These are phyloP conservation scores for Lentinus brumalis DNA, from an alignment of 768 basidiomycete genomes.

Conservation along the genomic window DNA sequence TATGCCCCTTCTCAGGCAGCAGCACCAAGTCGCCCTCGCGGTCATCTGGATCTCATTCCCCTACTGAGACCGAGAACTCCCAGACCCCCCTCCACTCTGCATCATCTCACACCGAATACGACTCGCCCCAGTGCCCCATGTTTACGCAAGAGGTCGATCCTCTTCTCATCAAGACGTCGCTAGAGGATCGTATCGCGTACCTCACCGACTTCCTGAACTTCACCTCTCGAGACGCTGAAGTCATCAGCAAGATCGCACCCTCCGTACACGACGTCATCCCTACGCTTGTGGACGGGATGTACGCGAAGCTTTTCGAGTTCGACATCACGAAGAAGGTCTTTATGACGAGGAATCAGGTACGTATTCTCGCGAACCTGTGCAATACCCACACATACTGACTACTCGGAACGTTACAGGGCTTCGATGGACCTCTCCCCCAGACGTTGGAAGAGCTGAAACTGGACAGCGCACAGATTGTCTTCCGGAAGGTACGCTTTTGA, in stretches of 20 bases:
- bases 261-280: conserved; percentile 47
- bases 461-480: conserved; percentile 49
- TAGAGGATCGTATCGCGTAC: conserved; percentile 45
- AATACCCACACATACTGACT: background rate
- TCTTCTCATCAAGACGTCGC: conserved; percentile 30
- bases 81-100: conserved; percentile 16
- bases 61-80: conserved; percentile 15
- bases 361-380: conserved; percentile 2
- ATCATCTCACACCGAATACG: conserved; percentile 14
- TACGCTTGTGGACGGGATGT: conserved; percentile 45
- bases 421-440: conserved; percentile 40
- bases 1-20: conserved; percentile 20
- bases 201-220: conserved; percentile 49
- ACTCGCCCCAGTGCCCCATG: conserved; percentile 12
- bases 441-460: conserved; percentile 41
- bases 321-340: conserved; percentile 45
- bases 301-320: conserved; percentile 48
- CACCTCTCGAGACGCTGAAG: conserved; percentile 42
- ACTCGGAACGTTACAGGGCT: conserved; percentile 34
- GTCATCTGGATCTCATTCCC: conserved; percentile 7
- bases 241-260: conserved; percentile 42
- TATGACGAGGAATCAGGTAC: conserved; percentile 34
- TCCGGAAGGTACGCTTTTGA: conserved; percentile 40
- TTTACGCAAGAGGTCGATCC: conserved; percentile 32
- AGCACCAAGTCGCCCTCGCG: conserved; percentile 10